Percentiles rank a stretch among this genome's conserved stretches.
Evolutionary conservation across 164 flowering plant genomes (phyloP).

Genomic region (Sedum album): DNA sequence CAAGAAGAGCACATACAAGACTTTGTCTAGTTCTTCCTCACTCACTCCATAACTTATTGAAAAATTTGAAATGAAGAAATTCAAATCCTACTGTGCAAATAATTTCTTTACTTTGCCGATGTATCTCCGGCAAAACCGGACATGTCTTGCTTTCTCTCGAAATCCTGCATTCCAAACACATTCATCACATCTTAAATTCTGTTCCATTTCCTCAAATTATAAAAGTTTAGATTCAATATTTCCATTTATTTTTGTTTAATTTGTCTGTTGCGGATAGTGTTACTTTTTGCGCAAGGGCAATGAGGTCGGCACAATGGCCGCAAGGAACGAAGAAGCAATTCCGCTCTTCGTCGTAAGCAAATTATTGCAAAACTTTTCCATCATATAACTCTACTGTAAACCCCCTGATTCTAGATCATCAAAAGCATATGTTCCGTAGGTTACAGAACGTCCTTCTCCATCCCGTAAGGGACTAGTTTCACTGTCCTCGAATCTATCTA

Average conservation of each 20-base stretch:
- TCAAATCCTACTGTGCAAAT: neutral
- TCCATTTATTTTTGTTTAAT: neutral
- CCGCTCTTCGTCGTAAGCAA: slow-evolving; percentile 56
- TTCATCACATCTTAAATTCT: too few relatives aligned
- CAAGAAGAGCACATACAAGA: too few relatives aligned
- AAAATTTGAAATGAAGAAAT: neutral
- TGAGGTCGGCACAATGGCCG: slow-evolving; percentile 73
- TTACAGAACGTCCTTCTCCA: slow-evolving; percentile 4
- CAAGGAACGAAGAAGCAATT: slow-evolving; percentile 79
- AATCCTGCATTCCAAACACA: slow-evolving; percentile 25
- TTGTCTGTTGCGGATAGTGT: neutral
- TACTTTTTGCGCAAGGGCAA: slow-evolving; percentile 67
- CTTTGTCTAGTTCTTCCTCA: too few relatives aligned
- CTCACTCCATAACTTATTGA: neutral
- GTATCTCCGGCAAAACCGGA: slow-evolving; percentile 36
- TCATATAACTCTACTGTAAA: slow-evolving; percentile 47
- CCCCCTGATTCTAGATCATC: slow-evolving; percentile 26
- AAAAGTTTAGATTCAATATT: neutral
- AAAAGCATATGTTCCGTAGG: slow-evolving; percentile 21
- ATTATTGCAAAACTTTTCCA: slow-evolving; percentile 65
- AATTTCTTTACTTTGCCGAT: slow-evolving; percentile 29
- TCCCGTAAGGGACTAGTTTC: slow-evolving; percentile 20
- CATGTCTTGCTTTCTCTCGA: slow-evolving; percentile 30
- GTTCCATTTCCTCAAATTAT: neutral
- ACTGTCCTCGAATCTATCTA: neutral